Conservation (phyloP, 1,139 yeast genomes). For the Kluyveromyces sp. region DNA sequence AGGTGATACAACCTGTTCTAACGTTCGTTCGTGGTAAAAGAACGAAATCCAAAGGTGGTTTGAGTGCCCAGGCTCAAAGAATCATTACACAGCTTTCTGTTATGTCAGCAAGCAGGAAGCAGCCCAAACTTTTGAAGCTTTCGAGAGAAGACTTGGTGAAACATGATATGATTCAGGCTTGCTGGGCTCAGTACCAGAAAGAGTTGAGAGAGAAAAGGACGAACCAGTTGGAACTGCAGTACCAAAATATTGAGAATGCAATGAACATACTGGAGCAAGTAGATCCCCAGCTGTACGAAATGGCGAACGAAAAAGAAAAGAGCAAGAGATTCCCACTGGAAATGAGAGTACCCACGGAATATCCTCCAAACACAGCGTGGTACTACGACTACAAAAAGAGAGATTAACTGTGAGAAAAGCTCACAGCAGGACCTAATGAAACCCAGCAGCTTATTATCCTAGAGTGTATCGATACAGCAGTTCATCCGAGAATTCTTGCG, state of each 20-base stretch:
- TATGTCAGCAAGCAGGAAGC: conserved; percentile 77
- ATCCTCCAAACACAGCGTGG: conserved; percentile 85
- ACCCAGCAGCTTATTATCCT: too few species aligned
- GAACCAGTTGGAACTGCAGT: conserved; percentile 53
- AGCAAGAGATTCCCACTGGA: conserved; percentile 62
- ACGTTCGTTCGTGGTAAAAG: conserved; percentile 39
- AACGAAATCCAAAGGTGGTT: conserved; percentile 35
- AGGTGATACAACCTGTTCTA: conserved; percentile 8
- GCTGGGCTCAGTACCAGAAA: conserved; percentile 66
- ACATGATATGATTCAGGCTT: conserved; percentile 75
- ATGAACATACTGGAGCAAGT: conserved; percentile 58
- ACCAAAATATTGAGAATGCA: conserved; percentile 59
- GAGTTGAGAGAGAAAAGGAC: conserved; percentile 41
- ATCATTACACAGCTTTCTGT: conserved; percentile 76
- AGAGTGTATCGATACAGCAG: background rate
- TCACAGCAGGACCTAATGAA: too few species aligned
- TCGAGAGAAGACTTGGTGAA: conserved; percentile 78
- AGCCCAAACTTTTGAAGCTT: conserved; percentile 71
- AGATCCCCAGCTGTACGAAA: conserved; percentile 32
- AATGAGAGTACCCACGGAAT: conserved; percentile 81
- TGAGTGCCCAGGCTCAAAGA: conserved; percentile 56
- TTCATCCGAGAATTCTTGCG: background rate
- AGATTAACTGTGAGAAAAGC: too few species aligned
- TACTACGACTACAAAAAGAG: conserved; percentile 44
- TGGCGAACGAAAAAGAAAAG: conserved; percentile 31